Conservation (phyloP, 495 filamentous ascomycete species). For the Annulohypoxylon moriforme region DNA sequence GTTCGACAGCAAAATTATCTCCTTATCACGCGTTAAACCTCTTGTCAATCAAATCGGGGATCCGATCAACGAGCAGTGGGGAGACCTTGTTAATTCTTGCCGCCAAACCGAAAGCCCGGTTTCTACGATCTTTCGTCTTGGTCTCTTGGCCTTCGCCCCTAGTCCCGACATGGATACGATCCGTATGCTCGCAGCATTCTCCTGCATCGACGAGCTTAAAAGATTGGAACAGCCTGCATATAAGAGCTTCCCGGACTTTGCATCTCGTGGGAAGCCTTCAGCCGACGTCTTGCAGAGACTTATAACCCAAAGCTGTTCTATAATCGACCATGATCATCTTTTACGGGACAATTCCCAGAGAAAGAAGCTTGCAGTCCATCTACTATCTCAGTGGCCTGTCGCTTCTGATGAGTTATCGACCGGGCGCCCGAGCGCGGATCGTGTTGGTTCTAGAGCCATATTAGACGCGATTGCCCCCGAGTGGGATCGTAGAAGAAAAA, state of each 20-base stretch:
- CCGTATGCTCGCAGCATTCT: slow-evolving; percentile 47
- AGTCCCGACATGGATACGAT: slow-evolving; percentile 49
- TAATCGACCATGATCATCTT: slow-evolving; percentile 13
- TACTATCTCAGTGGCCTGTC: slow-evolving; percentile 53
- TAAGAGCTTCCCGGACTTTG: slow-evolving; percentile 48
- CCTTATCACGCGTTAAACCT: slow-evolving; percentile 35
- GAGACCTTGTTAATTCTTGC: slow-evolving; percentile 50
- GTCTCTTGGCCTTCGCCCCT: slow-evolving; percentile 33
- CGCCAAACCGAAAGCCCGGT: slow-evolving; percentile 28
- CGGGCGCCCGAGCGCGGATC: slow-evolving; percentile 3
- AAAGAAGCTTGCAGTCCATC: slow-evolving; percentile 36
- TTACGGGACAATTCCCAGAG: slow-evolving; percentile 19
- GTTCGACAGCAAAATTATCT: slow-evolving; percentile 37
- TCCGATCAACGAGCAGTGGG: slow-evolving; percentile 53
- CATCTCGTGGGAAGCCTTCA: slow-evolving; percentile 42
- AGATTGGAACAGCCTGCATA: slow-evolving; percentile 42
- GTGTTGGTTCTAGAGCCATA: slow-evolving; percentile 52
- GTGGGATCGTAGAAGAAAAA: slow-evolving; percentile 59
- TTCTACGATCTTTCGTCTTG: slow-evolving; percentile 48
- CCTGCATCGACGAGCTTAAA: slow-evolving; percentile 44
- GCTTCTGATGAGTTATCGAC: slow-evolving; percentile 32
- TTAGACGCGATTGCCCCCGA: slow-evolving; percentile 57
- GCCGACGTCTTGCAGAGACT: slow-evolving; percentile 45
- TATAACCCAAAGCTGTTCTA: slow-evolving; percentile 15
- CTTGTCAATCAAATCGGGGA: slow-evolving; percentile 51